Evolutionary conservation across 371 early-diverging fungal species (phyloP).

Genomic region (Chytridiales sp.): DNA sequence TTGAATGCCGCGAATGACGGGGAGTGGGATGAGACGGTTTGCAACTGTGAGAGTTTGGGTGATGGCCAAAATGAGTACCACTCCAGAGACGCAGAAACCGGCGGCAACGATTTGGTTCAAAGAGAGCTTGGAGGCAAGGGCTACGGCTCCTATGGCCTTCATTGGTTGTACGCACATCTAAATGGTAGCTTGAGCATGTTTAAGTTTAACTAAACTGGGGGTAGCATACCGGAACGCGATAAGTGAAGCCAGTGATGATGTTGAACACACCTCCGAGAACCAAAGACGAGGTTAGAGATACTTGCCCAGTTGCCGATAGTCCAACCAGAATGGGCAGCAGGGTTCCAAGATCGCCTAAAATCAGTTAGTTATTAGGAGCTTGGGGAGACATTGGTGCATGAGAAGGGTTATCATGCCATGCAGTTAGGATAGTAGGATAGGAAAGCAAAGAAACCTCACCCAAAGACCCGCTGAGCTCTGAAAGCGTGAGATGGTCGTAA

Average conservation of each 20-base stretch:
- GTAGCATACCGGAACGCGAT: conserved; percentile 70
- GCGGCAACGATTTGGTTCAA: conserved; percentile 74
- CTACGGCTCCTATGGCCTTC: conserved; percentile 81
- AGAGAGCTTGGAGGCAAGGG: conserved; percentile 64
- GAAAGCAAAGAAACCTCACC: neutral
- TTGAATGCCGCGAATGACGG: conserved; percentile 85
- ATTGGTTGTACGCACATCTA: conserved; percentile 44
- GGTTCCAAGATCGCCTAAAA: conserved; percentile 83
- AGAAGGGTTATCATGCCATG: too few species aligned
- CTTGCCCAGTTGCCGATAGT: conserved; percentile 69
- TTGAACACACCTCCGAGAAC: conserved; percentile 90
- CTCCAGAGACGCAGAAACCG: conserved; percentile 68
- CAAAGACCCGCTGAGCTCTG: neutral
- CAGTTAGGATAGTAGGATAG: too few species aligned
- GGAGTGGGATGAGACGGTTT: conserved; percentile 67
- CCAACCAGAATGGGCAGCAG: conserved; percentile 86
- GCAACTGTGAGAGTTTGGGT: conserved; percentile 74
- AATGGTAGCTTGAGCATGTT: neutral
- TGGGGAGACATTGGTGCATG: too few species aligned
- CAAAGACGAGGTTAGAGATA: conserved; percentile 75
- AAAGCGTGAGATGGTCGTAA: too few species aligned
- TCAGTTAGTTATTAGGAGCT: neutral
- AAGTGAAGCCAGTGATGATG: conserved; percentile 72
- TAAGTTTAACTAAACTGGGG: neutral
- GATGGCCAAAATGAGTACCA: conserved; percentile 64